Percentiles rank a stretch among this genome's conserved stretches.
These are phyloP conservation scores for Diddensiella transvaalensis DNA, from an alignment of 805 yeast genomes.

Conservation along the genomic window DNA sequence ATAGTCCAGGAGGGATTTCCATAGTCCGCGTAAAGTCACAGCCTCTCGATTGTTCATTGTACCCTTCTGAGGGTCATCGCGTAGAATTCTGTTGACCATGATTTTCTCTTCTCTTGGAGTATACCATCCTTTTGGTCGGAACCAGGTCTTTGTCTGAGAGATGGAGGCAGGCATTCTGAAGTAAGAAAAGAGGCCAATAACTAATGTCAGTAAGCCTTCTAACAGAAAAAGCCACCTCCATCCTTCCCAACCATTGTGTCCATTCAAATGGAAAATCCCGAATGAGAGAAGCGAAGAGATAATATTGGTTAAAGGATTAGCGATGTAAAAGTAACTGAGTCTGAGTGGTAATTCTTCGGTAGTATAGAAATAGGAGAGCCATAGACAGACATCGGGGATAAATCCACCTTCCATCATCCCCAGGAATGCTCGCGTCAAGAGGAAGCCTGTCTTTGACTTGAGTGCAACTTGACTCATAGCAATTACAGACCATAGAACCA, in stretches of 20 bases:
- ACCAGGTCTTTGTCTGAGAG: slow-evolving; percentile 46
- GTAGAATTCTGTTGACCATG: slow-evolving; percentile 52
- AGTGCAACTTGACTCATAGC: slow-evolving; percentile 49
- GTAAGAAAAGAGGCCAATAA: slow-evolving; percentile 45
- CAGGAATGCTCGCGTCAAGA: slow-evolving; percentile 47
- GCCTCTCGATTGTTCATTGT: slow-evolving; percentile 63
- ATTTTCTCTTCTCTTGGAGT: slow-evolving; percentile 54
- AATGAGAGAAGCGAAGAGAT: slow-evolving; percentile 44
- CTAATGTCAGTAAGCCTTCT: slow-evolving; percentile 54
- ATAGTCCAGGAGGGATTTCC: slow-evolving; percentile 43
- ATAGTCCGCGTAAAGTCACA: slow-evolving; percentile 39
- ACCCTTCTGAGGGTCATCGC: slow-evolving; percentile 64
- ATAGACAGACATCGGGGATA: slow-evolving; percentile 55
- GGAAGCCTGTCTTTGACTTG: slow-evolving; percentile 41
- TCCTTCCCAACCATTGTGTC: slow-evolving; percentile 41
- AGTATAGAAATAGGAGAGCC: slow-evolving; percentile 62
- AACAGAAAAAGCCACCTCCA: slow-evolving; percentile 64
- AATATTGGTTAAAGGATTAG: slow-evolving; percentile 45
- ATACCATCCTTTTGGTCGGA: slow-evolving; percentile 49
- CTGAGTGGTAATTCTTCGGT: slow-evolving; percentile 53
- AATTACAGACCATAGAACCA: slow-evolving; percentile 53
- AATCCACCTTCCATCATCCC: slow-evolving; percentile 63
- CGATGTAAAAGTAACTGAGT: slow-evolving; percentile 53
- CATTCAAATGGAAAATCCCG: slow-evolving; percentile 50
- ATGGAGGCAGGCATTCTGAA: slow-evolving; percentile 51